Evolutionary conservation across 2,329 filamentous ascomycete species (phyloP).

Genomic region (Alternaria brassicae): DNA sequence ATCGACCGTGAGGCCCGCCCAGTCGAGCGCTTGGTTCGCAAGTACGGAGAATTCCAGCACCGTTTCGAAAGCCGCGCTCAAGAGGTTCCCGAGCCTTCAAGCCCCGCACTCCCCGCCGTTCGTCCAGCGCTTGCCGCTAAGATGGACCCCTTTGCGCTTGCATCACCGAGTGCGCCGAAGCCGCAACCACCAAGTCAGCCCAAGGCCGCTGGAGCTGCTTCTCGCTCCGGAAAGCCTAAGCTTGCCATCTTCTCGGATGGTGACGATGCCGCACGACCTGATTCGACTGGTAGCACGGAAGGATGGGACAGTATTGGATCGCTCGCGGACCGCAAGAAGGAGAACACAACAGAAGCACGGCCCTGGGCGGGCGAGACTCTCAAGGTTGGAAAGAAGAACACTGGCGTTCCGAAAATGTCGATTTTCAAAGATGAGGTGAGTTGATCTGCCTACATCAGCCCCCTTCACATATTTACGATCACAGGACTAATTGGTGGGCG

Average conservation of each 20-base stretch:
- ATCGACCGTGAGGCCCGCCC: conserved; percentile 89
- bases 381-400: conserved; percentile 84
- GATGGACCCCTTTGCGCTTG: conserved; percentile 73
- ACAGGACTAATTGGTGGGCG: conserved; percentile 85
- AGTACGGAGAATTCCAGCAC: conserved; percentile 90
- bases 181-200: conserved; percentile 66
- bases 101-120: conserved; percentile 83
- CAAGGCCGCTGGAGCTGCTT: conserved; percentile 54
- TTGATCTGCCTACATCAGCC: conserved; percentile 46
- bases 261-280: conserved; percentile 62
- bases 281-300: conserved; percentile 65
- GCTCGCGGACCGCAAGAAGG: conserved; percentile 87
- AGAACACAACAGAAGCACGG: conserved; percentile 84
- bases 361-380: conserved; percentile 93
- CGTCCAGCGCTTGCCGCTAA: conserved; percentile 86
- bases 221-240: conserved; percentile 77
- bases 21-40: conserved; percentile 79
- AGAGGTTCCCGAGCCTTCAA: conserved; percentile 71
- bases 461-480: conserved; percentile 50
- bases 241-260: conserved; percentile 90
- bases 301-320: conserved; percentile 95
- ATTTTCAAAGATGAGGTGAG: conserved; percentile 97
- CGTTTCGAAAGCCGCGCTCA: conserved; percentile 73
- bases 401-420: conserved; percentile 78
- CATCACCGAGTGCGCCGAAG: conserved; percentile 62